These are phyloP conservation scores for Pyropia yezoensis DNA, from an alignment of 23 red algal genomes.

Conservation along the genomic window DNA sequence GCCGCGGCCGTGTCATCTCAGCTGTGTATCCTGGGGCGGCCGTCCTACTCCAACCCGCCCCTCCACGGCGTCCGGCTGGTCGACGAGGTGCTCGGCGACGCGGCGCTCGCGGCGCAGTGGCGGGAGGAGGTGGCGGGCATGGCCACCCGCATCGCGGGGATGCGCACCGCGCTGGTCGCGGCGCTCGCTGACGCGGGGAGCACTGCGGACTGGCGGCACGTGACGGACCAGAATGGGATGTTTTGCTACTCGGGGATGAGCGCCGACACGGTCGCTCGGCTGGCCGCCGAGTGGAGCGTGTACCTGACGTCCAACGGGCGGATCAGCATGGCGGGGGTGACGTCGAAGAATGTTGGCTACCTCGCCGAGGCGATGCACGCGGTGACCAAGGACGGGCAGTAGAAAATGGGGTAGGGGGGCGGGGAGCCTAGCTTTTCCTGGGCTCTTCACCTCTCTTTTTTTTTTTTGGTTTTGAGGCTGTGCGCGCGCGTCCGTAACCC, in stretches of 20 bases:
- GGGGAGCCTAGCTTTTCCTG: neutral
- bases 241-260: slow-evolving; percentile 75
- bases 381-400: slow-evolving; percentile 35
- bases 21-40: slow-evolving; percentile 70
- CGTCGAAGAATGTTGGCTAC: slow-evolving; percentile 52
- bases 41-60: slow-evolving; percentile 78
- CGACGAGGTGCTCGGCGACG: slow-evolving; percentile 51
- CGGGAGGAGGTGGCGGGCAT: slow-evolving; percentile 64
- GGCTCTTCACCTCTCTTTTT: too few relatives aligned
- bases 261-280: slow-evolving; percentile 39
- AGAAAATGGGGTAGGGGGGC: neutral
- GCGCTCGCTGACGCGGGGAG: slow-evolving; percentile 28
- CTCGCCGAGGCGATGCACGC: slow-evolving; percentile 61
- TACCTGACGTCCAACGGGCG: slow-evolving; percentile 80
- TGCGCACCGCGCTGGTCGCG: slow-evolving; percentile 46
- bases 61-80: slow-evolving; percentile 54
- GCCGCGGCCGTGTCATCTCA: slow-evolving; percentile 47
- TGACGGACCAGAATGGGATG: slow-evolving; percentile 86
- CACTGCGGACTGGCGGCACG: slow-evolving; percentile 59
- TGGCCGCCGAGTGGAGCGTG: slow-evolving; percentile 37
- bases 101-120: slow-evolving; percentile 47
- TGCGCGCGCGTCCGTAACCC: neutral
- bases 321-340: slow-evolving; percentile 86
- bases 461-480: neutral
- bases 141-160: slow-evolving; percentile 59